Conservation (phyloP, 2,329 filamentous ascomycete species). For the Fusarium chlamydosporum region DNA sequence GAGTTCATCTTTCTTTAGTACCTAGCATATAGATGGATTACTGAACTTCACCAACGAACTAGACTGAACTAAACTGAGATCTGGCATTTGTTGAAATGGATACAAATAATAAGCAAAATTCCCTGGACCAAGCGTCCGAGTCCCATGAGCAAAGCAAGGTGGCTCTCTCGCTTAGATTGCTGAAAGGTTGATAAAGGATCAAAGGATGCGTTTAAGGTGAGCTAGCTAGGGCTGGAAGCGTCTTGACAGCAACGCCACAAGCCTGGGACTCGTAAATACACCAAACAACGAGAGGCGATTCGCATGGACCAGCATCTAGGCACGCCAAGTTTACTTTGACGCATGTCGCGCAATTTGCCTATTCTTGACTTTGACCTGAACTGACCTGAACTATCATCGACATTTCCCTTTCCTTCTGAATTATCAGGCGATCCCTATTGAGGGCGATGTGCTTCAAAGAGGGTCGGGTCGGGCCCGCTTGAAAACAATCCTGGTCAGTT, state of each 20-base stretch:
- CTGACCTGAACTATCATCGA: no score
- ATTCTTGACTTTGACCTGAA: slow-evolving; percentile 3
- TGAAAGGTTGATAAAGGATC: slow-evolving; percentile 18
- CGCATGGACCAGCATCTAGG: neutral
- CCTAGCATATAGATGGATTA: neutral
- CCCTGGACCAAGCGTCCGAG: neutral
- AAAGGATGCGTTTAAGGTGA: slow-evolving; percentile 32
- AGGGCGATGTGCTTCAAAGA: slow-evolving; percentile 36
- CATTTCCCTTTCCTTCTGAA: slow-evolving; percentile 17
- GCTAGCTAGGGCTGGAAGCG: slow-evolving; percentile 34
- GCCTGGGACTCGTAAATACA: slow-evolving; percentile 17
- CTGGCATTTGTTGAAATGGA: slow-evolving; percentile 18
- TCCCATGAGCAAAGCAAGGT: slow-evolving; percentile 10
- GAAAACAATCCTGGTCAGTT: slow-evolving; percentile 21
- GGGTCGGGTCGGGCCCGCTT: slow-evolving; percentile 13
- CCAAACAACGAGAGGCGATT: slow-evolving; percentile 27
- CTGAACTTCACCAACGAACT: neutral
- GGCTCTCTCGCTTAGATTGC: slow-evolving; percentile 4
- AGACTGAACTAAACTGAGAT: slow-evolving; percentile 3
- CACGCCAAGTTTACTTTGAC: neutral
- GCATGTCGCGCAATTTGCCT: slow-evolving; percentile 28
- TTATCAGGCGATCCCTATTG: slow-evolving; percentile 39
- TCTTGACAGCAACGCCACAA: slow-evolving; percentile 36
- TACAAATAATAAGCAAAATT: neutral
- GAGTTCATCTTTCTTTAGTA: slow-evolving; percentile 1